These are phyloP conservation scores for Dalbergia cochinchinensis DNA, from an alignment of 306 rosid genomes.

Conservation along the genomic window DNA sequence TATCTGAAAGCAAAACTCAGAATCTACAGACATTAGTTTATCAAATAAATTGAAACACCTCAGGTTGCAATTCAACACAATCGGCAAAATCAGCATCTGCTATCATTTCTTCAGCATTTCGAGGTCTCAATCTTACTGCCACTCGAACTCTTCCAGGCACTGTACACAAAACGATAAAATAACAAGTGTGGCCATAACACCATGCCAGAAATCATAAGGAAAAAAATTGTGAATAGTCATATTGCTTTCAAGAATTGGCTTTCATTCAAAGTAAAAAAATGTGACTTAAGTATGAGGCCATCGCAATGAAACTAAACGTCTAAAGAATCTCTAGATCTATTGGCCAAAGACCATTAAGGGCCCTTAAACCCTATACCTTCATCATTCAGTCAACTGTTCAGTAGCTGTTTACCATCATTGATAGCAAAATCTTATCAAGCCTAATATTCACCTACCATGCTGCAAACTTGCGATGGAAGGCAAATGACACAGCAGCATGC, in stretches of 20 bases:
- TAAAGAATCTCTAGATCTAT: constrained; percentile 36
- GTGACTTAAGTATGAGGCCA: not conserved
- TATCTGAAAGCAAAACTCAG: constrained; percentile 26
- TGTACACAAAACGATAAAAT: constrained; percentile 43
- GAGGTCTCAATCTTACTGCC: constrained; percentile 90
- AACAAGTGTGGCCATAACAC: constrained; percentile 15
- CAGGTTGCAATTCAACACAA: constrained; percentile 92
- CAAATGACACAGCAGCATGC: constrained; percentile 15
- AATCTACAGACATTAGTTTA: constrained; percentile 24
- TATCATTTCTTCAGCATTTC: constrained; percentile 78
- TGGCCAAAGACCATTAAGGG: not conserved
- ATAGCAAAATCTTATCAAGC: constrained; percentile 25
- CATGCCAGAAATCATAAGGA: constrained; percentile 28
- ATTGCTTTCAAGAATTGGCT: constrained; percentile 32
- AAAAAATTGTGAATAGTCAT: not conserved
- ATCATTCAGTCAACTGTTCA: constrained; percentile 24
- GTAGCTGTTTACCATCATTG: constrained; percentile 26
- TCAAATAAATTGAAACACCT: constrained; percentile 60
- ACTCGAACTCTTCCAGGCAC: constrained; percentile 98
- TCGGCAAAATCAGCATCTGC: constrained; percentile 97
- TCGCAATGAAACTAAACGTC: constrained; percentile 24
- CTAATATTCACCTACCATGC: constrained; percentile 30
- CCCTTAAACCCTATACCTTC: constrained; percentile 21
- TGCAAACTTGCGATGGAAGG: not conserved
- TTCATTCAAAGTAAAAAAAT: constrained; percentile 36